Base-by-base conservation (phyloP, 257 asterid species). In the Solanum gracilifrons region DNA sequence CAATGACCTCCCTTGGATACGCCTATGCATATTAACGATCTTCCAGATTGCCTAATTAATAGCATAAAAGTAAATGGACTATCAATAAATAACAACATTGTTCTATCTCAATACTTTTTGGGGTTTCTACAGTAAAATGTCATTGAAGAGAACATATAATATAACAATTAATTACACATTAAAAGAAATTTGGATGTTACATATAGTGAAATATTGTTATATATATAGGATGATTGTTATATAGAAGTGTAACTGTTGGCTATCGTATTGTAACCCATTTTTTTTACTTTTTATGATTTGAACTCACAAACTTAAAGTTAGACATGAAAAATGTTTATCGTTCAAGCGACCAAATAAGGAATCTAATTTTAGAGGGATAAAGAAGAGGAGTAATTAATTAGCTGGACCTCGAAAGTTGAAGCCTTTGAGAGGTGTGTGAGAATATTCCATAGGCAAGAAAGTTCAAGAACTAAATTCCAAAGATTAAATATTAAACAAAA, bases 381-480 rank as follows among this genome's bases (percentile, higher is more conserved):
- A 60, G 86, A 64, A 85, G 27, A 48, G 85, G 10, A 51, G 62
- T 51, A 51, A 48, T 84, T 64, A 79, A 64, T 82, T 89, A 89
- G 93, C 91, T 93, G 94, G 96, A 91, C 88, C 89, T 94, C 87
- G 98, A 94, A 93, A 94, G 96, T 91, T 90, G 97, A 90, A 91
- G 93, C 88, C 88, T 87, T 88, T 91, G 94, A 87, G 89, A 83
- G 91, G 90, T 91, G 92, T 92, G 66, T 93, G 93, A 72, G 85
- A 95, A 96, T 96, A 96, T 96, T 95, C 98, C 66, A 39, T 13
- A 77, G 85, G 89, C 95, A 88, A 92, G 90, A 92, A 92, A 95
- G 93, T 89, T 94, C 95, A 96, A 94, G 89, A 92, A 88, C 97
- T 88, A 95, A 94, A 96, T 62, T 95, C 98, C 98, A 95, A 95